Conservation (phyloP, 805 yeast species). For the Starmerella etchellsii region DNA sequence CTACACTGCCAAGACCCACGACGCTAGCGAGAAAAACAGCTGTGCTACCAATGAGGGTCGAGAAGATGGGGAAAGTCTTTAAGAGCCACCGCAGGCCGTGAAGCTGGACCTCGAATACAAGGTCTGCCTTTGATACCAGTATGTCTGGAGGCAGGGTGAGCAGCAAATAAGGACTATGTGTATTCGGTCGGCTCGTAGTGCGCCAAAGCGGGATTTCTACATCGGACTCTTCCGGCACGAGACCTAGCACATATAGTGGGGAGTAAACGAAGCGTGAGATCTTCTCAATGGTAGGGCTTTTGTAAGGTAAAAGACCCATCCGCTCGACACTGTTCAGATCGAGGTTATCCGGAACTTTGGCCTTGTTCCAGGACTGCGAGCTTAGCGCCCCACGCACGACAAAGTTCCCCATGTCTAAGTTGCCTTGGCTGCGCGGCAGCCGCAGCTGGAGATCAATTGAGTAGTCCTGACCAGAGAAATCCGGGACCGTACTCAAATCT, state of each 20-base stretch:
- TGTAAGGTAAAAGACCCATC: conserved; percentile 27
- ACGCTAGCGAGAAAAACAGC: too few relatives aligned
- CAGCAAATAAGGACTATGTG: conserved; percentile 2
- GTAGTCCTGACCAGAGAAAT: conserved; percentile 19
- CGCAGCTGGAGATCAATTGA: conserved; percentile 21
- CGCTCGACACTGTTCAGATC: conserved; percentile 3
- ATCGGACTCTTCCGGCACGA: conserved; percentile 19
- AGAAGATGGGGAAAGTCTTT: conserved; percentile 8
- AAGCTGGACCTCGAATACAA: conserved; percentile 7
- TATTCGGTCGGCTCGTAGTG: conserved; percentile 3
- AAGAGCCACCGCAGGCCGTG: conserved; percentile 15
- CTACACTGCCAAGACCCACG: too few relatives aligned
- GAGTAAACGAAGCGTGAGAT: conserved; percentile 22
- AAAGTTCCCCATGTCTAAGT: conserved; percentile 27
- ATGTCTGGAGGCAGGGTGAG: conserved; percentile 6
- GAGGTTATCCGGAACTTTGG: background rate
- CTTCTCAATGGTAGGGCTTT: conserved; percentile 21
- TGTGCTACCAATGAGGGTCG: conserved; percentile 10
- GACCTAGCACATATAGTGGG: conserved; percentile 25
- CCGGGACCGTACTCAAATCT: conserved; percentile 2
- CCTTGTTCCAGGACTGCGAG: conserved; percentile 5
- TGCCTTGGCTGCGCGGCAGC: conserved; percentile 25
- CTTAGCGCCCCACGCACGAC: conserved; percentile 21
- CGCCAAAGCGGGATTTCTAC: conserved; percentile 21
- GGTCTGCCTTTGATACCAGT: conserved; percentile 6